Percentiles rank a stretch among this genome's conserved stretches.
Conservation (phyloP, 2,329 filamentous ascomycete genomes). For the Hymenoscyphus albidus region DNA sequence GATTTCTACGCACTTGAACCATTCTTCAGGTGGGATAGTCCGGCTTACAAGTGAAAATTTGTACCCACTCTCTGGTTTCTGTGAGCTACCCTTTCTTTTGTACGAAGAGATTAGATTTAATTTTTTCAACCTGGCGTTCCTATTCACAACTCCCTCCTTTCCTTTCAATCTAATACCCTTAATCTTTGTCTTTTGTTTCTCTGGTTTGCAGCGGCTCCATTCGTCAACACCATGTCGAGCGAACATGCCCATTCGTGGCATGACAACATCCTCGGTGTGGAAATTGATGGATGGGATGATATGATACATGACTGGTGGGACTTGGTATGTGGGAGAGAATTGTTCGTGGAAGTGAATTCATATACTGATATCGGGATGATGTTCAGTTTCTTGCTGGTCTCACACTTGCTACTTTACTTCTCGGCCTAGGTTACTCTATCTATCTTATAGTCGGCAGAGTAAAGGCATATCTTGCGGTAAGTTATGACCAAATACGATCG, state of each 20-base stretch:
- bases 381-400: background rate
- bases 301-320: constrained; percentile 10
- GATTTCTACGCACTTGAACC: background rate
- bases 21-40: background rate
- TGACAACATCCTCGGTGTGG: constrained; percentile 2
- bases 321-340: constrained; percentile 6
- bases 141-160: background rate
- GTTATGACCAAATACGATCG: background rate
- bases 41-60: background rate
- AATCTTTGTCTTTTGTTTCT: background rate
- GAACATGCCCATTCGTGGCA: background rate
- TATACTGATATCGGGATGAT: background rate
- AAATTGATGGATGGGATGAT: constrained; percentile 2
- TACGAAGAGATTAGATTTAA: background rate
- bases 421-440: background rate
- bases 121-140: background rate
- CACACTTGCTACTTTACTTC: background rate
- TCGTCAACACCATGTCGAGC: background rate
- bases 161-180: background rate
- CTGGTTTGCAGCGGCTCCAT: background rate
- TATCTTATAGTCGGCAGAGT: background rate
- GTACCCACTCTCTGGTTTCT: background rate
- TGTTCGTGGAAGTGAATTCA: background rate
- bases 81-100: constrained; percentile 1
- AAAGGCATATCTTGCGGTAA: background rate